Conservation (phyloP, 441 rosid genomes). For the Monsonia emarginata region DNA sequence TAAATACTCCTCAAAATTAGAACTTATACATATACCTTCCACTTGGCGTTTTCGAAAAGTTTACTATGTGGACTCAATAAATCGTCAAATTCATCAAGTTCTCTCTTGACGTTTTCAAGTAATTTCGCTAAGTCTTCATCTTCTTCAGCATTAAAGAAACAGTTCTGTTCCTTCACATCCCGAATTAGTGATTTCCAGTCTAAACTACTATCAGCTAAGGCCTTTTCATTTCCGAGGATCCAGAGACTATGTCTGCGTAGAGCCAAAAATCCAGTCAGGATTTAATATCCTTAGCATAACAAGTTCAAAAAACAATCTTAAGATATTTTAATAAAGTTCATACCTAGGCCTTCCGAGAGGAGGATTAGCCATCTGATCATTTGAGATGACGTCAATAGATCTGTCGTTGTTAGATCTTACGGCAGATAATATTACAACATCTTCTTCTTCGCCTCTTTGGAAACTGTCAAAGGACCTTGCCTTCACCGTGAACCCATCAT, state of each 20-base stretch:
- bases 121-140: slow-evolving; percentile 28
- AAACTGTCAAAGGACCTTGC: slow-evolving; percentile 36
- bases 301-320: not conserved
- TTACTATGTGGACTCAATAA: slow-evolving; percentile 25
- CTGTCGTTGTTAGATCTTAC: slow-evolving; percentile 28
- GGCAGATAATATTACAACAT: slow-evolving; percentile 35
- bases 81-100: slow-evolving; percentile 26
- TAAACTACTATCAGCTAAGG: slow-evolving; percentile 22
- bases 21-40: slow-evolving; percentile 29
- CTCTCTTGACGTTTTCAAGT: slow-evolving; percentile 28
- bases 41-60: slow-evolving; percentile 27
- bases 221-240: slow-evolving; percentile 35
- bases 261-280: not conserved
- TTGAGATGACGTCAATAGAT: slow-evolving; percentile 24
- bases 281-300: not conserved
- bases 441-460: slow-evolving; percentile 39
- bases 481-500: slow-evolving; percentile 22
- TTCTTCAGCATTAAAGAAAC: slow-evolving; percentile 38
- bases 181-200: slow-evolving; percentile 26
- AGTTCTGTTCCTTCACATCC: slow-evolving; percentile 30
- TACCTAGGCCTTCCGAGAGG: slow-evolving; percentile 35
- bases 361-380: slow-evolving; percentile 28
- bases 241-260: slow-evolving; percentile 30
- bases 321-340: not conserved
- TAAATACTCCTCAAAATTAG: not conserved